These are phyloP conservation scores for Hypoxylon sp. DNA, from an alignment of 2,329 filamentous ascomycete genomes.

Conservation along the genomic window DNA sequence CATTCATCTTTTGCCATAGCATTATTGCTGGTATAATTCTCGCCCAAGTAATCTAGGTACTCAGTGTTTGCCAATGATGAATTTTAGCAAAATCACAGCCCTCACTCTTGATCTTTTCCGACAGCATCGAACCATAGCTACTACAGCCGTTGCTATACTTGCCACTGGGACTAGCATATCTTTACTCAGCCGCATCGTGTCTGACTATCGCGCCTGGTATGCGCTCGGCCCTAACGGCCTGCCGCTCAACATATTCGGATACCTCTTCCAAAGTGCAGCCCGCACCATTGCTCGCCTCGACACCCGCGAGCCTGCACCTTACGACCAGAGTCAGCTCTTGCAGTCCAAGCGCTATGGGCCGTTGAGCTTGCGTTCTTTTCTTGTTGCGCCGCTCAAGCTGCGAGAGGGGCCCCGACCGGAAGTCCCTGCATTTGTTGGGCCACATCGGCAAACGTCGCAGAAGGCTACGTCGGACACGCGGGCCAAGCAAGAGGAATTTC, in stretches of 20 bases:
- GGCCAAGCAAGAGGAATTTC: constrained; percentile 39
- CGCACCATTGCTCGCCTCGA: constrained; percentile 46
- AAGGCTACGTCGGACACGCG: constrained; percentile 18
- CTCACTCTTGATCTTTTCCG: constrained; percentile 6
- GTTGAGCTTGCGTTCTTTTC: constrained; percentile 39
- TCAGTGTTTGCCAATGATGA: too few relatives aligned
- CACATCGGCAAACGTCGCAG: constrained; percentile 50
- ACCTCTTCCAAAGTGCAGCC: constrained; percentile 47
- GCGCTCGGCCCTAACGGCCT: constrained; percentile 54
- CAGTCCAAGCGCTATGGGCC: constrained; percentile 40
- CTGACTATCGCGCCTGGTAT: constrained; percentile 51
- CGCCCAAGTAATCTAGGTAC: too few relatives aligned
- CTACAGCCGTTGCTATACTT: constrained; percentile 4
- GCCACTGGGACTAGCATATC: constrained; percentile 20
- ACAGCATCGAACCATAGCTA: constrained; percentile 13
- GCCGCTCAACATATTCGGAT: constrained; percentile 53
- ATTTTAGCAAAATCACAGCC: constrained; percentile 9
- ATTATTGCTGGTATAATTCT: too few relatives aligned
- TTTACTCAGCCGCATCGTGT: constrained; percentile 33
- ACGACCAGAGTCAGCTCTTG: constrained; percentile 33
- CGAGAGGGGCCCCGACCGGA: constrained; percentile 43
- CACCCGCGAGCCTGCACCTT: constrained; percentile 43
- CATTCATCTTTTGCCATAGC: too few relatives aligned
- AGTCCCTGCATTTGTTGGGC: constrained; percentile 47
- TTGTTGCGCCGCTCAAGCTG: constrained; percentile 22